These are phyloP conservation scores for Eimeria mitis DNA, from an alignment of 169 alveolate species.

Conservation along the genomic window DNA sequence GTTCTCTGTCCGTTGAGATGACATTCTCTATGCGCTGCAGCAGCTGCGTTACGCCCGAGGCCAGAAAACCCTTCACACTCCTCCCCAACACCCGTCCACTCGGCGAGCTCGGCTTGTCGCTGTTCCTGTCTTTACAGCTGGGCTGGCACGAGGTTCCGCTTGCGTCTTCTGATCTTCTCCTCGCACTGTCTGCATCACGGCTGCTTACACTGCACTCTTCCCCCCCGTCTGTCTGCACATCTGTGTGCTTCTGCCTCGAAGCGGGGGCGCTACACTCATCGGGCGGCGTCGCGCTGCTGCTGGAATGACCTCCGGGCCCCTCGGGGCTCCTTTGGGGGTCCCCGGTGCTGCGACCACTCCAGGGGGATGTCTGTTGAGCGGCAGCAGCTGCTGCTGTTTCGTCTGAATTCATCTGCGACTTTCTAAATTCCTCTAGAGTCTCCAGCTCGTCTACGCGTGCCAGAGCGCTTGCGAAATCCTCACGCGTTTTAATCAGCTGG, in stretches of 20 bases:
- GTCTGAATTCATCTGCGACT: neutral
- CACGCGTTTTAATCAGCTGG: slow-evolving; percentile 62
- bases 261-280: neutral
- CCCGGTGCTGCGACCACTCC: neutral
- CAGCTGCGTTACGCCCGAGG: slow-evolving; percentile 72
- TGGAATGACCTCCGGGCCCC: neutral
- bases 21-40: slow-evolving; percentile 71
- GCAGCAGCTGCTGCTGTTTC: neutral
- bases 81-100: neutral
- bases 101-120: slow-evolving; percentile 14
- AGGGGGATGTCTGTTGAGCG: neutral
- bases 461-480: slow-evolving; percentile 59
- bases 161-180: neutral
- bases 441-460: slow-evolving; percentile 79
- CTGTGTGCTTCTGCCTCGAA: neutral
- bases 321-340: neutral
- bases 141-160: neutral
- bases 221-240: neutral
- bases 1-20: slow-evolving; percentile 26
- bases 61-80: slow-evolving; percentile 54
- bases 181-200: neutral
- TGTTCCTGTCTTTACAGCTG: neutral
- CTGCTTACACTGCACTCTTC: neutral
- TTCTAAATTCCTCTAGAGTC: neutral
- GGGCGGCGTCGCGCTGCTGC: neutral